Percentiles rank a stretch among this genome's conserved stretches.
phyloP scores from a whole-genome alignment of 176 grass and related monocot genomes.

The Eragrostis nindensis region DNA sequence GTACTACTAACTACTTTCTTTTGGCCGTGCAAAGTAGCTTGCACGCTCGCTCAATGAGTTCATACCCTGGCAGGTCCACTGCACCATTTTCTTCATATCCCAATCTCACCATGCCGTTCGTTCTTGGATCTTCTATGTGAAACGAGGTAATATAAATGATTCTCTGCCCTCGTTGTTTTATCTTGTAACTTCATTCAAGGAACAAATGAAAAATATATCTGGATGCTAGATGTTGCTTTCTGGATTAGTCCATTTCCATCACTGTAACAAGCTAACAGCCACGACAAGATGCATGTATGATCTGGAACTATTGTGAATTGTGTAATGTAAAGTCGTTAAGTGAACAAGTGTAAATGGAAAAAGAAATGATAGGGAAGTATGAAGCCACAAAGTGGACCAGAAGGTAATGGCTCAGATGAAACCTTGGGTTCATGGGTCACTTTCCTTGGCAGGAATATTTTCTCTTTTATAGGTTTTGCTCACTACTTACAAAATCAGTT shows the following conservation, averaged over 20 bases:
- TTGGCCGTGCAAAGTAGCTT: not conserved
- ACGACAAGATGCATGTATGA: not conserved
- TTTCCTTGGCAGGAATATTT: not conserved
- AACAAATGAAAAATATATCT: conserved; percentile 7
- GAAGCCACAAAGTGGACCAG: conserved; percentile 9
- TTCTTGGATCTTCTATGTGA: conserved; percentile 28
- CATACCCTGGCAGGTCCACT: conserved; percentile 2
- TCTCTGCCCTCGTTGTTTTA: conserved; percentile 33
- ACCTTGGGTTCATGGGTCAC: not conserved
- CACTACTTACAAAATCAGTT: not conserved
- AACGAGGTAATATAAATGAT: conserved; percentile 29
- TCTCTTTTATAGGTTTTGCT: conserved; percentile 9
- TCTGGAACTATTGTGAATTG: conserved; percentile 4
- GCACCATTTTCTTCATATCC: not conserved
- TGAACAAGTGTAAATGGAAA: not conserved
- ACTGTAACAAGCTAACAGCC: not conserved
- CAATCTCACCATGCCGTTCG: not conserved
- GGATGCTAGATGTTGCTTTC: conserved; percentile 27
- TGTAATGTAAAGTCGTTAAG: not conserved
- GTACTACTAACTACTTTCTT: too few relatives aligned
- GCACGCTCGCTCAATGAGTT: not conserved
- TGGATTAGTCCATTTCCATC: conserved; percentile 6
- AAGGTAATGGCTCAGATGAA: not conserved
- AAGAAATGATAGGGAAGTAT: conserved; percentile 9
- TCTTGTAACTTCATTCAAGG: conserved; percentile 23